Evolutionary conservation across 805 yeast species (phyloP).

Genomic region (Kodamaea jinghongensis): DNA sequence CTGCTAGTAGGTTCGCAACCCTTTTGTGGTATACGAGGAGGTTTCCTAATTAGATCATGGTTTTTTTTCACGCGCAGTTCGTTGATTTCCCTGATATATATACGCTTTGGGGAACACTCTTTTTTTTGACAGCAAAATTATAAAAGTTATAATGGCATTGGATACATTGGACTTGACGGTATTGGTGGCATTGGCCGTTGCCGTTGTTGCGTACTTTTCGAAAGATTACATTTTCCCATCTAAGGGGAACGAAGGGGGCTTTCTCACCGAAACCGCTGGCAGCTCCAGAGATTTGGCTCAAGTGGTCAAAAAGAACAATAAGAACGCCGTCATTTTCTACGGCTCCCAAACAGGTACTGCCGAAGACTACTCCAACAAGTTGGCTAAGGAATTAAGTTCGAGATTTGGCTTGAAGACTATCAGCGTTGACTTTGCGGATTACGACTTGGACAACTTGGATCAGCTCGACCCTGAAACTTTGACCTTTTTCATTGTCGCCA

Average conservation of each 20-base stretch:
- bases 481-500: slow-evolving; percentile 70
- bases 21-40: neutral
- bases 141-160: slow-evolving; percentile 45
- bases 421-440: slow-evolving; percentile 86
- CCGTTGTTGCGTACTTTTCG: slow-evolving; percentile 62
- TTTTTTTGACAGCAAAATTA: slow-evolving; percentile 1
- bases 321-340: slow-evolving; percentile 76
- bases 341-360: slow-evolving; percentile 99
- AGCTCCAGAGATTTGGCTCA: slow-evolving; percentile 58
- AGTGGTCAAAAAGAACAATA: slow-evolving; percentile 56
- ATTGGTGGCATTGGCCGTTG: slow-evolving; percentile 61
- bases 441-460: slow-evolving; percentile 75
- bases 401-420: slow-evolving; percentile 78
- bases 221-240: slow-evolving; percentile 50
- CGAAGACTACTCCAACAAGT: slow-evolving; percentile 90
- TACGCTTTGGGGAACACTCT: slow-evolving; percentile 1
- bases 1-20: neutral
- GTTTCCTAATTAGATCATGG: no score
- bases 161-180: slow-evolving; percentile 74
- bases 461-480: slow-evolving; percentile 59
- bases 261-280: slow-evolving; percentile 28
- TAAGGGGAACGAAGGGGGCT: slow-evolving; percentile 24
- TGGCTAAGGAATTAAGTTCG: slow-evolving; percentile 82
- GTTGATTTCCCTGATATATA: slow-evolving; percentile 1
- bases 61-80: slow-evolving; percentile 5